Evolutionary conservation across 2,329 filamentous ascomycete genomes (phyloP).

Genomic region (Claviceps sp.): DNA sequence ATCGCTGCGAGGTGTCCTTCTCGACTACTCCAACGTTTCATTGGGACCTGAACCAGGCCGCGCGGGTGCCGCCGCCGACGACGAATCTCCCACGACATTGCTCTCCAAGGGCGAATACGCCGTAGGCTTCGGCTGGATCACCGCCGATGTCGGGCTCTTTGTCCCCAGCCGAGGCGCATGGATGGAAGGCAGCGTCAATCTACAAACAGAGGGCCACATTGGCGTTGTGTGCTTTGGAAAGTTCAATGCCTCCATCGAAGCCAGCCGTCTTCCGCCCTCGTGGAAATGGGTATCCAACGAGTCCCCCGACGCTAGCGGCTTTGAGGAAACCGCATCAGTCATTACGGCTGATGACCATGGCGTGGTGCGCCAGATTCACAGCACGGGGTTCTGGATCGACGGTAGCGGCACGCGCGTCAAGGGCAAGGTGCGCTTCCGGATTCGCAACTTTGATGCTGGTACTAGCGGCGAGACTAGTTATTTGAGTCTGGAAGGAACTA

Average conservation of each 20-base stretch:
- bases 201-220: slow-evolving; percentile 80
- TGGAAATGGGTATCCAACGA: slow-evolving; percentile 69
- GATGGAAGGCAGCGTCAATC: slow-evolving; percentile 69
- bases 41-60: slow-evolving; percentile 47
- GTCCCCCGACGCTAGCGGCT: slow-evolving; percentile 22
- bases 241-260: slow-evolving; percentile 81
- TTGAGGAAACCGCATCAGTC: slow-evolving; percentile 29
- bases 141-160: slow-evolving; percentile 75
- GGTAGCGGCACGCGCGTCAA: slow-evolving; percentile 54
- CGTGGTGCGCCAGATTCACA: slow-evolving; percentile 38
- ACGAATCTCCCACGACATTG: slow-evolving; percentile 32
- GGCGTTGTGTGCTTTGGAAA: slow-evolving; percentile 81
- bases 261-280: slow-evolving; percentile 55
- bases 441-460: slow-evolving; percentile 74
- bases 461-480: slow-evolving; percentile 65
- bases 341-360: slow-evolving; percentile 35
- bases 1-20: slow-evolving; percentile 57
- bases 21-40: slow-evolving; percentile 57
- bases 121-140: slow-evolving; percentile 77
- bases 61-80: slow-evolving; percentile 30
- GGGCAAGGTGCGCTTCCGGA: slow-evolving; percentile 60
- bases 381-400: slow-evolving; percentile 64
- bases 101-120: slow-evolving; percentile 66
- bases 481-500: slow-evolving; percentile 77
- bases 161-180: slow-evolving; percentile 58